Evolutionary conservation across 352 stramenopile genomes (phyloP), one percentile per base, ranked within the genome.

Genomic region (Phytophthora megakarya): DNA sequence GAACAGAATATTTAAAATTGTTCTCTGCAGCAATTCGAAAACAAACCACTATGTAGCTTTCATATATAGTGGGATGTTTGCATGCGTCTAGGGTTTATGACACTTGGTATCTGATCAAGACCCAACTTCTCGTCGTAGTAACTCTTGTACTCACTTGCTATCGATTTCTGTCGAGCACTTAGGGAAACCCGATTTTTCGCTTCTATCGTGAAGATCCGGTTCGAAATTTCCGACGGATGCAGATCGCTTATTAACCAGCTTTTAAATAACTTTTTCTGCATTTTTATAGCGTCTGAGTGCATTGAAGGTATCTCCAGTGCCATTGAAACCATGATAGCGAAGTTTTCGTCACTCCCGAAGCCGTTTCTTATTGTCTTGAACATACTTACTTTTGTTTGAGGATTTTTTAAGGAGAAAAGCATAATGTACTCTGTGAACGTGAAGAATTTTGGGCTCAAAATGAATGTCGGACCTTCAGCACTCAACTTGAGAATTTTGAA

Each of bases 31-130:
- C n/a, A n/a, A n/a, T n/a, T n/a, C n/a, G n/a, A n/a, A n/a, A n/a
- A n/a, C n/a, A n/a, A n/a, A n/a, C n/a, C n/a, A n/a, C n/a, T n/a
- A n/a, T n/a, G n/a, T n/a, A n/a, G n/a, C n/a, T n/a, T n/a, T n/a
- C n/a, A n/a, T n/a, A n/a, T n/a, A n/a, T n/a, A n/a, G n/a, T n/a
- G n/a, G n/a, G n/a, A n/a, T n/a, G n/a, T n/a, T n/a, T n/a, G n/a
- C n/a, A n/a, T 52, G 73, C 55, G 78, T 23, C 39, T 45, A 16
- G 39, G 39, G 21, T 28, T 45, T 21, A 45, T 19, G 16, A n/a
- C 5, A 19, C 39, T 26, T 16, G 39, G 19, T 47, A 47, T 47
- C 18, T 32, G 40, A 32, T 45, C 19, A 23, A 45, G 39, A 4
- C 39, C 39, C 7, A 45, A 10, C 6, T 45, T 19, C 6, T 45